Conservation (phyloP, 495 filamentous ascomycete species). For the Parathielavia hyrcaniae region DNA sequence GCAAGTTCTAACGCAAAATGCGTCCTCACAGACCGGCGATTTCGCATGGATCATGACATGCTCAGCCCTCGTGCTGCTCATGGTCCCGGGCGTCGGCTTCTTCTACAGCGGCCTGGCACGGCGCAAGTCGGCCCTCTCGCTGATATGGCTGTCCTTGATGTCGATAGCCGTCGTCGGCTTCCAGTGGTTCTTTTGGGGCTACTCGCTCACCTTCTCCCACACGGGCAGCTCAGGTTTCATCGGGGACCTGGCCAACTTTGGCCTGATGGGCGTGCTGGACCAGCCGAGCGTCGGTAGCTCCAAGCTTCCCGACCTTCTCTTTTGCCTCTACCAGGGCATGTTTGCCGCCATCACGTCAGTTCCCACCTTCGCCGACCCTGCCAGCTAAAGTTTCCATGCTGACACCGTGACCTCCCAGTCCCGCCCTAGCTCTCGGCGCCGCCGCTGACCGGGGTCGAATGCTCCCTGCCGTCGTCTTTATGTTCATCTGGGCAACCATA, state of each 20-base stretch:
- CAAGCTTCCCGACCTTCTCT: constrained; percentile 81
- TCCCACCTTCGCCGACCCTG: not conserved
- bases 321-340: constrained; percentile 96
- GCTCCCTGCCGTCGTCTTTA: constrained; percentile 90
- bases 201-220: constrained; percentile 88
- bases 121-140: constrained; percentile 85
- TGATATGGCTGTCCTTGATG: constrained; percentile 98
- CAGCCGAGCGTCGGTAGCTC: constrained; percentile 74
- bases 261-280: constrained; percentile 72
- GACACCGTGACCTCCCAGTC: constrained; percentile 37
- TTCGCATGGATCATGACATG: constrained; percentile 87
- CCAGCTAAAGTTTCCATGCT: not conserved
- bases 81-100: constrained; percentile 98
- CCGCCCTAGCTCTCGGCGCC: constrained; percentile 86
- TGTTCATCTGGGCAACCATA: constrained; percentile 92
- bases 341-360: constrained; percentile 78
- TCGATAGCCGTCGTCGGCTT: constrained; percentile 84
- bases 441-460: constrained; percentile 91
- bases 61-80: constrained; percentile 86
- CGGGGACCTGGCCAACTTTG: constrained; percentile 80
- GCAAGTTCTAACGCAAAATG: constrained; percentile 4
- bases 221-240: constrained; percentile 75
- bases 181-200: constrained; percentile 99
- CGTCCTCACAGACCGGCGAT: constrained; percentile 62
- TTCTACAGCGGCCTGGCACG: constrained; percentile 98